Evolutionary conservation across 495 filamentous ascomycete species (phyloP).

Genomic region (Xylaria scruposa): DNA sequence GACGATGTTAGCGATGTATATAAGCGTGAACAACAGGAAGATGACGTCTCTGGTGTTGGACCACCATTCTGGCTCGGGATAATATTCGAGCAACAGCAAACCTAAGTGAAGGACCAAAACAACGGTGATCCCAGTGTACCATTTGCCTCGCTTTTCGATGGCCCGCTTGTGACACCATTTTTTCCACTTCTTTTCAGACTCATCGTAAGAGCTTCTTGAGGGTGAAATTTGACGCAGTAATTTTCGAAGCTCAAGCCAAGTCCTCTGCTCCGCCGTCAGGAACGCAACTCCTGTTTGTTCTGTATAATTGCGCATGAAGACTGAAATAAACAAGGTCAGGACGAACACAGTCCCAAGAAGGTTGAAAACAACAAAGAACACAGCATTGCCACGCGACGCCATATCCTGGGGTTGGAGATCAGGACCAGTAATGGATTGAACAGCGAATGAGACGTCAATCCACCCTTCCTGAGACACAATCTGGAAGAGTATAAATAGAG

Average conservation of each 20-base stretch:
- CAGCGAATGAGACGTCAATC: conserved; percentile 86
- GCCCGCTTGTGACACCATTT: conserved; percentile 94
- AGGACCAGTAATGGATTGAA: conserved; percentile 79
- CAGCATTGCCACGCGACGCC: conserved; percentile 78
- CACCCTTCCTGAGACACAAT: conserved; percentile 99
- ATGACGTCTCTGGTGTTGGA: conserved; percentile 71
- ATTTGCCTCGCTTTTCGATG: conserved; percentile 91
- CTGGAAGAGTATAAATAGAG: conserved; percentile 96
- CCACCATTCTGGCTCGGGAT: conserved; percentile 72
- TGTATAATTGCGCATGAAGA: conserved; percentile 99
- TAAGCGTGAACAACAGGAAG: conserved; percentile 83
- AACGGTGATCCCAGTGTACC: conserved; percentile 81
- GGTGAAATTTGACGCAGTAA: conserved; percentile 91
- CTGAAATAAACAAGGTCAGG: conserved; percentile 95
- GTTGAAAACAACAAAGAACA: conserved; percentile 98
- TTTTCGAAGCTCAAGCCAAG: conserved; percentile 95
- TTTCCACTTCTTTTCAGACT: conserved; percentile 76
- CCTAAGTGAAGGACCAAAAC: conserved; percentile 84
- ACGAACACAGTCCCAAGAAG: conserved; percentile 97
- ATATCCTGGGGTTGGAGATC: conserved; percentile 72
- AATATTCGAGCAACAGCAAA: conserved; percentile 84
- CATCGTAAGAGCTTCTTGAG: conserved; percentile 82
- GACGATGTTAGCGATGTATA: conserved; percentile 84
- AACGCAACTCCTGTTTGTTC: conserved; percentile 98
- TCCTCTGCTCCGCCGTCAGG: conserved; percentile 93